Evolutionary conservation across 495 filamentous ascomycete genomes (phyloP).

Genomic region (Alectoria sarmentosa): DNA sequence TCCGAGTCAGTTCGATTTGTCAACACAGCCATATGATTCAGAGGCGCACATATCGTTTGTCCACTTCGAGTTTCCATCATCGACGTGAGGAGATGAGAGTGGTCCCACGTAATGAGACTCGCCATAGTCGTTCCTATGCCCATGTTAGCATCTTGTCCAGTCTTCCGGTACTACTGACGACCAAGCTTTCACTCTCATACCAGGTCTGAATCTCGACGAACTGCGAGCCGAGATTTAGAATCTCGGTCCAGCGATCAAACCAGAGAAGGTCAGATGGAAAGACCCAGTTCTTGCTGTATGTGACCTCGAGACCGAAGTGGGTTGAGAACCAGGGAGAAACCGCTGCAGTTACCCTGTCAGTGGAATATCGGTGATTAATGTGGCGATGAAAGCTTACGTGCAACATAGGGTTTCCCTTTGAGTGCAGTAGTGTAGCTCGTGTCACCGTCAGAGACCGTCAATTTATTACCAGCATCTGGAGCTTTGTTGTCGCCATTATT

Average conservation of each 20-base stretch:
- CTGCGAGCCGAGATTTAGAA: conserved; percentile 53
- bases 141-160: not conserved
- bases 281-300: conserved; percentile 63
- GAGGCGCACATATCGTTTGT: conserved; percentile 49
- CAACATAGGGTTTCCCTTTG: conserved; percentile 39
- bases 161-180: conserved; percentile 4
- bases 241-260: conserved; percentile 67
- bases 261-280: conserved; percentile 65
- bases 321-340: conserved; percentile 21
- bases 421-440: conserved; percentile 43
- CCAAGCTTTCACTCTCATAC: conserved; percentile 33
- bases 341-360: conserved; percentile 5
- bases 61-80: conserved; percentile 56
- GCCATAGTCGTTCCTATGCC: conserved; percentile 68
- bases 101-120: conserved; percentile 70
- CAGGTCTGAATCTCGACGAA: conserved; percentile 48
- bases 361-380: not conserved
- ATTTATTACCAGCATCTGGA: conserved; percentile 16
- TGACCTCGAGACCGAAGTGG: conserved; percentile 45
- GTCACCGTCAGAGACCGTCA: conserved; percentile 51
- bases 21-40: conserved; percentile 31
- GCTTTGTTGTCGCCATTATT: conserved; percentile 35
- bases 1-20: conserved; percentile 29
- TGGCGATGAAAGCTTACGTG: conserved; percentile 7
- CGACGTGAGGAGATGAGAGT: conserved; percentile 44